A percentile compares a stretch with the other conserved stretches of the same genome.
Conservation (phyloP, 768 basidiomycete species). For the Lactifluus echinatus region DNA sequence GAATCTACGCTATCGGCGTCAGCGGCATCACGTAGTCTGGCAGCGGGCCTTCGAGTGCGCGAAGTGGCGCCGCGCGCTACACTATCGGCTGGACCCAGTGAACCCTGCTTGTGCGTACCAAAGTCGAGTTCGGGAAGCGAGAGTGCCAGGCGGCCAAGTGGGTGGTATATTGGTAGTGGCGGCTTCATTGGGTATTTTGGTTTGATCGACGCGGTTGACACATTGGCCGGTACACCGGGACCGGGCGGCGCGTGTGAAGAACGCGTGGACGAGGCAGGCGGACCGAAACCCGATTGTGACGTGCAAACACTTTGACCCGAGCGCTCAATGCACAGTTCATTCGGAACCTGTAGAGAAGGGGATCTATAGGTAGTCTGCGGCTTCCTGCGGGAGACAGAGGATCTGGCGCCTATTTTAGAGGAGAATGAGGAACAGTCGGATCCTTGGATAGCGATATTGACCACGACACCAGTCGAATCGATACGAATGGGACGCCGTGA, state of each 20-base stretch:
- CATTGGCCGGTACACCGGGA: neutral
- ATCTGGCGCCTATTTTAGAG: slow-evolving; percentile 9
- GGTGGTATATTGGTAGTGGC: slow-evolving; percentile 18
- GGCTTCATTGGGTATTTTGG: slow-evolving; percentile 17
- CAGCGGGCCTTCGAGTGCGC: slow-evolving; percentile 16
- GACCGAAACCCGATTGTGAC: slow-evolving; percentile 8
- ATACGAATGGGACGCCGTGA: slow-evolving; percentile 21
- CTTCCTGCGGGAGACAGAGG: slow-evolving; percentile 16
- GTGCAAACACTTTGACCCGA: slow-evolving; percentile 8
- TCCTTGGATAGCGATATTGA: slow-evolving; percentile 12
- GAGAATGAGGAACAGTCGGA: slow-evolving; percentile 6
- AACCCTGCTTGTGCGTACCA: neutral
- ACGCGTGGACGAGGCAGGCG: neutral
- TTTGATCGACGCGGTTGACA: neutral
- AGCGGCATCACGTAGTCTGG: slow-evolving; percentile 15
- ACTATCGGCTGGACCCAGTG: slow-evolving; percentile 5
- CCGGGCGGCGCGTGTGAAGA: slow-evolving; percentile 5
- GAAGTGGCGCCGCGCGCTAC: slow-evolving; percentile 3
- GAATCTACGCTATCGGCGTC: slow-evolving; percentile 8
- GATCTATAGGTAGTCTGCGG: slow-evolving; percentile 20
- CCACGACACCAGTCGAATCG: slow-evolving; percentile 16
- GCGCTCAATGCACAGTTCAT: slow-evolving; percentile 18
- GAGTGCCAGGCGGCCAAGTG: slow-evolving; percentile 18
- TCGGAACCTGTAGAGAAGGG: slow-evolving; percentile 16
- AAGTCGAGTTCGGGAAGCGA: slow-evolving; percentile 18